Percentiles rank a stretch among this genome's conserved stretches.
Evolutionary conservation across 2,329 filamentous ascomycete species (phyloP).

Genomic region (Phoma sp.): DNA sequence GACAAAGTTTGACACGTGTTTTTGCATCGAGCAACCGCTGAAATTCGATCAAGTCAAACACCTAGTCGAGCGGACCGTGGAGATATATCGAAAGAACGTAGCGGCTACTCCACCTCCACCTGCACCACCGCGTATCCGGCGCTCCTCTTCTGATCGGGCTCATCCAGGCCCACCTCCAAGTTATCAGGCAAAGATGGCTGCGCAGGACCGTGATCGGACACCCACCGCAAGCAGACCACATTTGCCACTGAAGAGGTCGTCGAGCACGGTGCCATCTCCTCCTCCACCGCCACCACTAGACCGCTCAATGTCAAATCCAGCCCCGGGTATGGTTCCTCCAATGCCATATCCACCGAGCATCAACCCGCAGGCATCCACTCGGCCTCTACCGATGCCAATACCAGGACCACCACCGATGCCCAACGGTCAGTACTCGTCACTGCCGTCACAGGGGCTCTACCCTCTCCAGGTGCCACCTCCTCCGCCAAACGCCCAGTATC

Average conservation of each 20-base stretch:
- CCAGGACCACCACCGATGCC: constrained; percentile 5
- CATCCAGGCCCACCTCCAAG: constrained; percentile 12
- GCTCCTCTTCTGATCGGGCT: constrained; percentile 35
- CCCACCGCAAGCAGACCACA: constrained; percentile 28
- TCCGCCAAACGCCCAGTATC: background rate
- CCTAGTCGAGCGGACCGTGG: constrained; percentile 50
- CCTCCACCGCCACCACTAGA: constrained; percentile 33
- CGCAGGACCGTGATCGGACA: constrained; percentile 36
- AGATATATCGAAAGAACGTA: constrained; percentile 42
- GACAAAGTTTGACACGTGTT: constrained; percentile 46
- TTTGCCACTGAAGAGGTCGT: constrained; percentile 30
- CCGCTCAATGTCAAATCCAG: constrained; percentile 38
- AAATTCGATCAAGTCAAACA: constrained; percentile 45
- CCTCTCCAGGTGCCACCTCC: constrained; percentile 7
- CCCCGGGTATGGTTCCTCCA: constrained; percentile 20
- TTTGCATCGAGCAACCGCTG: constrained; percentile 43
- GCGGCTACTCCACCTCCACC: constrained; percentile 26
- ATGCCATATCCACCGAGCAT: constrained; percentile 13
- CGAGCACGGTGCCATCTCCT: constrained; percentile 26
- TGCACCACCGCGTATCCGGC: constrained; percentile 20
- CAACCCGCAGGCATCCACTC: constrained; percentile 22
- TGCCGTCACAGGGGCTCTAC: constrained; percentile 12
- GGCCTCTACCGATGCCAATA: constrained; percentile 24
- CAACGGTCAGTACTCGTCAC: constrained; percentile 13
- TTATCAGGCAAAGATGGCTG: constrained; percentile 8